phyloP scores from a whole-genome alignment of 768 basidiomycete species.

The Boletus huronensis region DNA sequence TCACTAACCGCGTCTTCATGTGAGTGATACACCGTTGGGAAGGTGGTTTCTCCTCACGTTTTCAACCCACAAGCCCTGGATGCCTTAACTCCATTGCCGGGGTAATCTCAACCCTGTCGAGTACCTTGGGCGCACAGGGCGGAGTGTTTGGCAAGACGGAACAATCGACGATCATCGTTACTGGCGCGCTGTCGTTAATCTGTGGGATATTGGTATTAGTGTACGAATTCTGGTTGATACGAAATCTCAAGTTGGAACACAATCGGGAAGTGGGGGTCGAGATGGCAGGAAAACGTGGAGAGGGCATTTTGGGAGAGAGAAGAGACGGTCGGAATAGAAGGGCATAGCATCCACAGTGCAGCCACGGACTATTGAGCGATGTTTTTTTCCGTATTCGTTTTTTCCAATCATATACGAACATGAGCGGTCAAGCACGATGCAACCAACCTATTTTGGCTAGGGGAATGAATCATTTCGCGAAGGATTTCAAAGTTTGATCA shows the following conservation, averaged over 20 bases:
- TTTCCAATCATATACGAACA: background rate
- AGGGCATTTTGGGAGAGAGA: conserved; percentile 32
- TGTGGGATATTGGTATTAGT: conserved; percentile 39
- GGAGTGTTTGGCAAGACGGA: conserved; percentile 43
- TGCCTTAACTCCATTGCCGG: conserved; percentile 55
- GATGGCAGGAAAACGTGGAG: conserved; percentile 42
- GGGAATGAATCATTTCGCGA: background rate
- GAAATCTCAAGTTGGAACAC: conserved; percentile 43
- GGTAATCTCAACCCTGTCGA: conserved; percentile 51
- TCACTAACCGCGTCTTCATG: conserved; percentile 55
- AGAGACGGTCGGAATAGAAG: background rate
- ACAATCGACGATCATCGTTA: conserved; percentile 48
- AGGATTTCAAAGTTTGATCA: background rate
- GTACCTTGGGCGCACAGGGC: conserved; percentile 47
- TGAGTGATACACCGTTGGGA: conserved; percentile 27
- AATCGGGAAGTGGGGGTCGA: conserved; percentile 40
- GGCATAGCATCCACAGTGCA: background rate
- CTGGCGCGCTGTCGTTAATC: conserved; percentile 36
- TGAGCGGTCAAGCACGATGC: background rate
- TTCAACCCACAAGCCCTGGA: conserved; percentile 43
- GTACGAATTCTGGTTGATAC: conserved; percentile 45
- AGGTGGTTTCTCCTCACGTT: background rate
- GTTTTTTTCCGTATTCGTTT: no score
- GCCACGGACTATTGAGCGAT: background rate
- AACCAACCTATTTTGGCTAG: background rate